A percentile compares a stretch with the other conserved stretches of the same genome.
Evolutionary conservation across 2,329 filamentous ascomycete species (phyloP).

Genomic region (Ceratocystis eucalypticola): DNA sequence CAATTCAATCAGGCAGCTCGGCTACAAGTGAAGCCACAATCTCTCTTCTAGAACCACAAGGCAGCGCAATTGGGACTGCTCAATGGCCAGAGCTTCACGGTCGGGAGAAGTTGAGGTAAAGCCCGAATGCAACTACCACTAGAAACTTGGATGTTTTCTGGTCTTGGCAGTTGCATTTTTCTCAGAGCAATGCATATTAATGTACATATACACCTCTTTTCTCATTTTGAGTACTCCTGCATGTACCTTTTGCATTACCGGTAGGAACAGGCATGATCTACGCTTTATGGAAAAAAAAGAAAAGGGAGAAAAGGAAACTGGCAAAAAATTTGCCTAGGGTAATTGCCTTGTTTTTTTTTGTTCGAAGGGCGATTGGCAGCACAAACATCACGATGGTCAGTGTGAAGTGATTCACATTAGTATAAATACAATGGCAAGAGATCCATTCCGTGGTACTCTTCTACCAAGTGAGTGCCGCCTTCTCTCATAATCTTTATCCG

Average conservation of each 20-base stretch:
- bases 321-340: neutral
- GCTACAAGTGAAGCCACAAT: neutral
- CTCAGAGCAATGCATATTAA: neutral
- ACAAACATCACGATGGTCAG: neutral
- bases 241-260: too few species aligned
- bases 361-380: neutral
- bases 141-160: neutral
- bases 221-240: neutral
- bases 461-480: neutral
- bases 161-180: conserved; percentile 3
- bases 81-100: neutral
- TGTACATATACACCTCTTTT: neutral
- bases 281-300: neutral
- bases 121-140: neutral
- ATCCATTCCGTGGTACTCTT: neutral
- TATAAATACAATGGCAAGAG: neutral
- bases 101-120: neutral
- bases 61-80: neutral
- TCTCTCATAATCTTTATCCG: neutral
- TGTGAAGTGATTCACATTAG: neutral
- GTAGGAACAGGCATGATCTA: neutral
- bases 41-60: too few species aligned
- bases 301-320: neutral
- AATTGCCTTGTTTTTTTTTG: neutral
- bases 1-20: neutral